Evolutionary conservation across 140 eudicot genomes (phyloP).

Genomic region (Stevia rebaudiana): DNA sequence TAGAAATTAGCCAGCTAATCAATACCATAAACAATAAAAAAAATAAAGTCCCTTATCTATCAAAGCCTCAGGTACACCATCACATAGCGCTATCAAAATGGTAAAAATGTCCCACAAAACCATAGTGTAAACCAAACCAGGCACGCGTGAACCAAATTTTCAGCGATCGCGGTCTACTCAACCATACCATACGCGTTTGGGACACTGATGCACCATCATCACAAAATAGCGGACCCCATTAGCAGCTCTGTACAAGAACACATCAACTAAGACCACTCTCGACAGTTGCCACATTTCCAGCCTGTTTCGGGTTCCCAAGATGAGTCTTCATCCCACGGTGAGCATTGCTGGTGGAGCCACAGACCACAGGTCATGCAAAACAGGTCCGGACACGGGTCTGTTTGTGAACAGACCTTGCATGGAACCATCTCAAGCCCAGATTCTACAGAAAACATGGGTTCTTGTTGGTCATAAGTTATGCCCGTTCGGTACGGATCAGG

Average conservation of each 20-base stretch:
- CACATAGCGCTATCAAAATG: conserved; percentile 17
- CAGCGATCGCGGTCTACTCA: conserved; percentile 12
- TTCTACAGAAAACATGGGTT: conserved; percentile 35
- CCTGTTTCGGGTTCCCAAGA: conserved; percentile 40
- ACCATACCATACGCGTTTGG: conserved; percentile 11
- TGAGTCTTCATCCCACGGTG: conserved; percentile 62
- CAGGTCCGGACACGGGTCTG: conserved; percentile 67
- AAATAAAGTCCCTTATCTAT: neutral
- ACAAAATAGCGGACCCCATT: neutral
- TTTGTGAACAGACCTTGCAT: conserved; percentile 50
- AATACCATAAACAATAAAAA: conserved; percentile 27
- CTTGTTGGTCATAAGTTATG: conserved; percentile 37
- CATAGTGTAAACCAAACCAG: conserved; percentile 9
- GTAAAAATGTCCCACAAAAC: conserved; percentile 24
- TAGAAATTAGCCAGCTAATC: neutral
- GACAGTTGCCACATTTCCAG: conserved; percentile 82
- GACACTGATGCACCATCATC: conserved; percentile 13
- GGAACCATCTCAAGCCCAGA: conserved; percentile 21
- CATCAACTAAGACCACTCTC: conserved; percentile 55
- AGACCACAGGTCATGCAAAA: conserved; percentile 57
- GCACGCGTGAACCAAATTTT: conserved; percentile 20
- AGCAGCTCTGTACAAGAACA: conserved; percentile 20
- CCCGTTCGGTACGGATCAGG: conserved; percentile 37
- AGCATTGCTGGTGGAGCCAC: conserved; percentile 76
- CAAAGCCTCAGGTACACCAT: conserved; percentile 1